Base-by-base conservation (phyloP, 495 filamentous ascomycete genomes). In the Annulohypoxylon nitens region DNA sequence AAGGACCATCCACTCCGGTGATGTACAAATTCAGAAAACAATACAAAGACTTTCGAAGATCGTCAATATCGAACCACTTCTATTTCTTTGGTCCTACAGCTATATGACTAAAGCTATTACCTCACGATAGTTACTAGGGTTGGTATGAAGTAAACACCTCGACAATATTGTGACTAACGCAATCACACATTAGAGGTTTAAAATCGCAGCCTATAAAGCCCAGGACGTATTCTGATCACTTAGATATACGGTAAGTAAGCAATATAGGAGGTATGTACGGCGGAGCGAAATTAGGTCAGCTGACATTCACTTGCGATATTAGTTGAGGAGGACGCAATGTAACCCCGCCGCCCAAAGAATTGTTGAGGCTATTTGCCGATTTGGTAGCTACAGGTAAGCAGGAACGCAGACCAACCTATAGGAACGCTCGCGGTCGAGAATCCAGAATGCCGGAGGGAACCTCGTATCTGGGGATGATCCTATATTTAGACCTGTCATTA, bases 21-120 rank as follows among this genome's bases (percentile, higher is more conserved):
- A 48, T 71, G 63, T 69, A 69, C 50, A 74, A 70, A 70, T 63
- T 34, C 50, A 70, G 36, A 20, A 64, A 20, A 50, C 33, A 67
- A 50, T 45, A n/a, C 9, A 10, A 63, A 68, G 30, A 60, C 50
- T 47, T 10, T 66, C 65, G 7, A 48, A 70, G 20, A 62, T 25
- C 45, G 36, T 47, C 9, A 23, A 61, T 0, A 41, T 67, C 18
- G 54, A 60, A 30, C 12, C 6, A 55, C 16, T 7, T 14, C 8
- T 20, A 18, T 30, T 18, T 33, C 3, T 2, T 39, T 12, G 18
- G 18, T 6, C 48, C 16, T 30, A 10, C 18, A 41, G 47, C 11
- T 9, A 26, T 3, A 1, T 14, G 16, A 30, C 34, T 12, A 18
- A 45, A n/a, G 12, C 8, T 14, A 20, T 5, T 57, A 20, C 55